Percentiles rank a stretch among this genome's conserved stretches.
Evolutionary conservation across 2,329 filamentous ascomycete species (phyloP).

Genomic region (Dactylellina cionopaga): DNA sequence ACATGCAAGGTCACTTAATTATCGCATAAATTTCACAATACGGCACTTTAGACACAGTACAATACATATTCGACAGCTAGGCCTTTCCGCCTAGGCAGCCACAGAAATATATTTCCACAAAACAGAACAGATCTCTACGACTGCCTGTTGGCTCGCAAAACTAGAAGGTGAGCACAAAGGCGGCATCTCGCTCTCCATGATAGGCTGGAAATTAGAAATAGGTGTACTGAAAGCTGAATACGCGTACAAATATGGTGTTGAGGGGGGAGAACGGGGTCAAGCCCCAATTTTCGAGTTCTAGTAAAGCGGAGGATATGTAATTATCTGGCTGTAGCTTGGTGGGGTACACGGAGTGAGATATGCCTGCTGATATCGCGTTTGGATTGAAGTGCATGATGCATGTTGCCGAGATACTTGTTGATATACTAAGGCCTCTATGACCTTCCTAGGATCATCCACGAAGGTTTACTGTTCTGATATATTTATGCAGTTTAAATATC

Average conservation of each 20-base stretch:
- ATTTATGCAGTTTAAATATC: neutral
- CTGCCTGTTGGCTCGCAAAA: neutral
- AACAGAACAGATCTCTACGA: neutral
- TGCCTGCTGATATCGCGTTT: conserved; percentile 1
- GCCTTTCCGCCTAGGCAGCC: neutral
- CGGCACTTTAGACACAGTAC: neutral
- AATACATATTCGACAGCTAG: neutral
- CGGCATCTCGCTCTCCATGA: neutral
- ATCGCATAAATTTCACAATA: neutral
- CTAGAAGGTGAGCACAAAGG: conserved; percentile 1
- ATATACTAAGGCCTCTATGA: neutral
- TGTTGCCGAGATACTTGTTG: neutral
- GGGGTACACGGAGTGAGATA: neutral
- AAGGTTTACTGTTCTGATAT: neutral
- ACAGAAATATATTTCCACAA: neutral
- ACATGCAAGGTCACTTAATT: neutral
- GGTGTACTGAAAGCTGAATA: neutral
- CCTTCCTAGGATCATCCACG: neutral
- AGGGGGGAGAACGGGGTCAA: neutral
- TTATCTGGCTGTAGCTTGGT: neutral
- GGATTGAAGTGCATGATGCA: neutral
- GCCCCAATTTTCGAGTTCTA: neutral
- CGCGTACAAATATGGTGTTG: neutral
- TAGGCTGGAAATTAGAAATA: neutral
- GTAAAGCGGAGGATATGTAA: neutral